Conservation (phyloP, 1,139 yeast species). For the Yamadazyma aaseri region DNA sequence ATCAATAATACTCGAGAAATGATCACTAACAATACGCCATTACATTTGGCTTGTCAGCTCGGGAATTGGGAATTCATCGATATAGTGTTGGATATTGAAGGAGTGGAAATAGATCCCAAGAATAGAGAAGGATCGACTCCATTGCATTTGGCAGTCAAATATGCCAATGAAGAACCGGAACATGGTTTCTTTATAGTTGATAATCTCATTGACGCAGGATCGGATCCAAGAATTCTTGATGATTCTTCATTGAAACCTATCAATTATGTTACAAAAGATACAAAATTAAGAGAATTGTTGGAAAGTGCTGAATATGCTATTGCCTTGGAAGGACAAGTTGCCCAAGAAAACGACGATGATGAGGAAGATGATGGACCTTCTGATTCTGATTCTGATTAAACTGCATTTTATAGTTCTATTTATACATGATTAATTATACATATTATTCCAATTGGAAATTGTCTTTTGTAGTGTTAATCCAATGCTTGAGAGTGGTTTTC, state of each 20-base stretch:
- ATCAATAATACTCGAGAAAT: constrained; percentile 75
- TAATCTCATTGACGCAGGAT: constrained; percentile 87
- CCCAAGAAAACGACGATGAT: constrained; percentile 18
- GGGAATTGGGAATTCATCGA: constrained; percentile 92
- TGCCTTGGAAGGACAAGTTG: constrained; percentile 35
- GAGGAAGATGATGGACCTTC: constrained; percentile 31
- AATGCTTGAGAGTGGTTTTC: constrained; percentile 23
- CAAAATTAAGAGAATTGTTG: constrained; percentile 55
- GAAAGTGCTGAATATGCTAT: constrained; percentile 82
- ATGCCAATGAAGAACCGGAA: constrained; percentile 75
- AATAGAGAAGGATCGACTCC: constrained; percentile 87
- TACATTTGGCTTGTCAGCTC: constrained; percentile 76
- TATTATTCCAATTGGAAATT: constrained; percentile 22
- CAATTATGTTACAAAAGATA: constrained; percentile 59
- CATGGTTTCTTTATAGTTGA: constrained; percentile 80
- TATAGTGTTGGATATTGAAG: constrained; percentile 77
- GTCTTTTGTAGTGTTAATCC: constrained; percentile 34
- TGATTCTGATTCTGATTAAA: constrained; percentile 18
- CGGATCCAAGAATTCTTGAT: constrained; percentile 63
- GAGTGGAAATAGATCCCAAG: constrained; percentile 83
- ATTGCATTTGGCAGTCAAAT: constrained; percentile 79
- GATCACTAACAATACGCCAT: constrained; percentile 71
- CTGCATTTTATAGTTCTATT: constrained; percentile 1
- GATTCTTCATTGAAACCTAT: constrained; percentile 62
- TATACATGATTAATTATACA: not conserved